phyloP scores from a whole-genome alignment of 2,329 filamentous ascomycete genomes.

The Claviceps pazoutovae region DNA sequence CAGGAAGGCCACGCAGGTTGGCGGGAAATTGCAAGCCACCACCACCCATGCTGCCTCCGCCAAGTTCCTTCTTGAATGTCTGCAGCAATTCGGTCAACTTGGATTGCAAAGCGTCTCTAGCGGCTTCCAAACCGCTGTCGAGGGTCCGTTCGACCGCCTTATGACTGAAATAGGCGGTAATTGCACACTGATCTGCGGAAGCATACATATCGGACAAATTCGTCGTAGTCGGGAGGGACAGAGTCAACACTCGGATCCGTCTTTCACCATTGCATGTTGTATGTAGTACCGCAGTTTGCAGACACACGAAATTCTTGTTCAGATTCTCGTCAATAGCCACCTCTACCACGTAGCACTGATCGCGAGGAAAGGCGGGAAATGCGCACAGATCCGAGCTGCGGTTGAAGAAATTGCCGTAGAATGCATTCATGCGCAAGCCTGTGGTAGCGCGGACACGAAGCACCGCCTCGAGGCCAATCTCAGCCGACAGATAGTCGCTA shows the following conservation, averaged over 20 bases:
- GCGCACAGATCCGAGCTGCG: constrained; percentile 92
- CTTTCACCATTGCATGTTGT: constrained; percentile 97
- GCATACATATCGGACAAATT: constrained; percentile 85
- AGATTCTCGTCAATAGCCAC: constrained; percentile 94
- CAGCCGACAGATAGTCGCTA: constrained; percentile 88
- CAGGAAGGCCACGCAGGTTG: constrained; percentile 76
- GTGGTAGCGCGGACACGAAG: constrained; percentile 90
- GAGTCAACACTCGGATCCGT: constrained; percentile 83
- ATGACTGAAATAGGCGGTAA: constrained; percentile 90
- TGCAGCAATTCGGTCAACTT: constrained; percentile 88
- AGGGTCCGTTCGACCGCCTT: constrained; percentile 90
- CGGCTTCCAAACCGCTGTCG: constrained; percentile 75
- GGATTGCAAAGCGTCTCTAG: constrained; percentile 76
- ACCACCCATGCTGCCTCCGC: constrained; percentile 87
- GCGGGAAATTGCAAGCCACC: constrained; percentile 89
- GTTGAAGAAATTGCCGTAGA: constrained; percentile 99
- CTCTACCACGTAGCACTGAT: constrained; percentile 95
- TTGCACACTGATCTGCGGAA: constrained; percentile 84
- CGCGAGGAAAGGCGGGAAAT: constrained; percentile 93
- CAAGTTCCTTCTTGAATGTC: constrained; percentile 94
- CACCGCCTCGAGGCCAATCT: constrained; percentile 92
- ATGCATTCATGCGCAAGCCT: constrained; percentile 88
- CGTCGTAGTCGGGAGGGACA: constrained; percentile 85
- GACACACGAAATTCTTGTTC: constrained; percentile 78
- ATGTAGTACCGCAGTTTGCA: constrained; percentile 90